Conservation (phyloP, 1,139 yeast species). For the Insectozyma bohioensis region DNA sequence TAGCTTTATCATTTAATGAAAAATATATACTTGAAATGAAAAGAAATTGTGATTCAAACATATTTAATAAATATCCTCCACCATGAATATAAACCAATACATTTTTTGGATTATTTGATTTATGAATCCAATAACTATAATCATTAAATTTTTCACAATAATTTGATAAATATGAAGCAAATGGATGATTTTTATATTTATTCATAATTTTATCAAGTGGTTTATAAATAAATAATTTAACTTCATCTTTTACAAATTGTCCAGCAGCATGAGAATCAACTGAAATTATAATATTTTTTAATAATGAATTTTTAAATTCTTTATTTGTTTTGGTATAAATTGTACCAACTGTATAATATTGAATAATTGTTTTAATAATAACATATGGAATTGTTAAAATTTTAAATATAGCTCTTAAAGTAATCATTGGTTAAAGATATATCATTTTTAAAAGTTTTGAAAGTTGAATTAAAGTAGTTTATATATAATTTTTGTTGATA, state of each 20-base stretch:
- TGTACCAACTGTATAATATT: constrained; percentile 35
- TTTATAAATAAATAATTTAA: constrained; percentile 13
- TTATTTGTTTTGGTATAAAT: constrained; percentile 27
- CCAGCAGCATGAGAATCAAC: constrained; percentile 28
- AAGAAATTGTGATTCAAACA: constrained; percentile 28
- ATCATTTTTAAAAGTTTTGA: too few species aligned
- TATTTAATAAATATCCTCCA: constrained; percentile 40
- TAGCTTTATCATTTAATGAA: constrained; percentile 21
- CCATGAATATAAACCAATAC: constrained; percentile 34
- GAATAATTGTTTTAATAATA: constrained; percentile 19
- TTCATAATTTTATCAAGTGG: constrained; percentile 13
- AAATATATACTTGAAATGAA: constrained; percentile 24
- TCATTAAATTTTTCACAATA: constrained; percentile 29
- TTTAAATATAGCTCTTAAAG: constrained; percentile 11
- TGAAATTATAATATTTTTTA: constrained; percentile 30
- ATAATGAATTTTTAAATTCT: constrained; percentile 30
- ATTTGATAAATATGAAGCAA: constrained; percentile 13
- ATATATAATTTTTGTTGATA: too few species aligned
- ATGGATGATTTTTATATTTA: constrained; percentile 13
- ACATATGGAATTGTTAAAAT: constrained; percentile 21
- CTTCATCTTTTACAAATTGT: constrained; percentile 15
- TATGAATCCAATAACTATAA: constrained; percentile 26
- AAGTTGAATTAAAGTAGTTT: too few species aligned
- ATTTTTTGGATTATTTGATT: constrained; percentile 12
- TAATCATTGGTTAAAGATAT: too few species aligned